phyloP scores from a whole-genome alignment of 2,329 filamentous ascomycete species.

The Madurella fahalii region DNA sequence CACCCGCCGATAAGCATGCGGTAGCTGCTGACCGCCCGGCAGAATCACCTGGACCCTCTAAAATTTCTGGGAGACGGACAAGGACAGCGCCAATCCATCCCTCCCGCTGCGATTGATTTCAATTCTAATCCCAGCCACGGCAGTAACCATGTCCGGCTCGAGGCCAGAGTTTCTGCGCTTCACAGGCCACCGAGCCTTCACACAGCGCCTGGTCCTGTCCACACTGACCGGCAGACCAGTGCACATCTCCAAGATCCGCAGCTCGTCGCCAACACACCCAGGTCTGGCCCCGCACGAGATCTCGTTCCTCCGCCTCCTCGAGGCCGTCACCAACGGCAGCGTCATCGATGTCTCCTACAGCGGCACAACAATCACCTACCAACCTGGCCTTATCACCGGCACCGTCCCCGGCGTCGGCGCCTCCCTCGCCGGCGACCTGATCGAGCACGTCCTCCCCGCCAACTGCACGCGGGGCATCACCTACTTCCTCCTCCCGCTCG shows the following conservation, averaged over 20 bases:
- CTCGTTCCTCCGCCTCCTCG: slow-evolving; percentile 90
- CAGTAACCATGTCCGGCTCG: slow-evolving; percentile 39
- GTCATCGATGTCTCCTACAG: slow-evolving; percentile 95
- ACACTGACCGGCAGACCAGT: slow-evolving; percentile 87
- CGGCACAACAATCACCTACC: slow-evolving; percentile 87
- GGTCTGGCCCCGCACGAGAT: slow-evolving; percentile 91
- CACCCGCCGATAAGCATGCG: slow-evolving; percentile 18
- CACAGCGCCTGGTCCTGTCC: slow-evolving; percentile 79
- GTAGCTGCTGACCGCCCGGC: slow-evolving; percentile 23
- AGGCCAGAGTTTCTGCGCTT: slow-evolving; percentile 64
- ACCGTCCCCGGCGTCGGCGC: slow-evolving; percentile 72
- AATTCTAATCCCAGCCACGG: slow-evolving; percentile 11
- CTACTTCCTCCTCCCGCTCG: slow-evolving; percentile 88
- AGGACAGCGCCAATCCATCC: background rate
- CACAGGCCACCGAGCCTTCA: slow-evolving; percentile 77
- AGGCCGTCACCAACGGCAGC: slow-evolving; percentile 91
- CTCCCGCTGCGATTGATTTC: background rate
- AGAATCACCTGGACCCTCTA: slow-evolving; percentile 26
- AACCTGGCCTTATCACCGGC: slow-evolving; percentile 87
- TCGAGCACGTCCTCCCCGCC: slow-evolving; percentile 75
- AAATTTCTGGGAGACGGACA: slow-evolving; percentile 24
- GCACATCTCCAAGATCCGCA: slow-evolving; percentile 91
- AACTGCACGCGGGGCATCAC: slow-evolving; percentile 77
- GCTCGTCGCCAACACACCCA: slow-evolving; percentile 77
- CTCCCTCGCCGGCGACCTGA: slow-evolving; percentile 61